phyloP scores from a whole-genome alignment of 78 protist genomes.

The Planoprotostelium fungivorum region DNA sequence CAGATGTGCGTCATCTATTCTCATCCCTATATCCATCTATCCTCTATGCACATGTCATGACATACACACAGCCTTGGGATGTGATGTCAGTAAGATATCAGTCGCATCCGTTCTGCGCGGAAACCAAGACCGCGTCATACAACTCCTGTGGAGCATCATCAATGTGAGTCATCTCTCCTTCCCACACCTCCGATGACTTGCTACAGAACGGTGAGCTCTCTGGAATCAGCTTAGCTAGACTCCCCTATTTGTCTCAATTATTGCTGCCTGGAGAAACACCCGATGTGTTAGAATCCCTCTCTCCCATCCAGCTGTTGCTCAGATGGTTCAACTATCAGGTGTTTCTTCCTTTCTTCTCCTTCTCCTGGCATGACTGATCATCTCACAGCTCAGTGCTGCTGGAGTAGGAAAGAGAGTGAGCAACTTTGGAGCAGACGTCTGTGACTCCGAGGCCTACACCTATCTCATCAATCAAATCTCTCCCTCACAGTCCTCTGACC shows the following conservation, averaged over 20 bases:
- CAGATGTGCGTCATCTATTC: not conserved
- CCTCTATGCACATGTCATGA: not conserved
- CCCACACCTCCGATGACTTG: not conserved
- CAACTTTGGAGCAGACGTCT: slow-evolving; percentile 84
- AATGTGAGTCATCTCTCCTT: not conserved
- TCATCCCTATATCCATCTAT: no score
- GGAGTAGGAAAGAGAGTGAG: slow-evolving; percentile 73
- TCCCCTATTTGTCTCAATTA: slow-evolving; percentile 90
- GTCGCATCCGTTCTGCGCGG: not conserved
- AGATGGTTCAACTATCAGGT: slow-evolving; percentile 94
- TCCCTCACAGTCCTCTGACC: slow-evolving; percentile 35
- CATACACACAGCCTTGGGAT: not conserved
- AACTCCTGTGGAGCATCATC: not conserved
- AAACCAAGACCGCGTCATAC: not conserved
- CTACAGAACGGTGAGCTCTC: slow-evolving; percentile 72
- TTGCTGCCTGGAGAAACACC: slow-evolving; percentile 87
- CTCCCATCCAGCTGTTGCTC: slow-evolving; percentile 85
- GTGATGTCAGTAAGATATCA: not conserved
- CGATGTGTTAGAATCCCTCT: slow-evolving; percentile 74
- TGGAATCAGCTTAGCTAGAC: slow-evolving; percentile 71
- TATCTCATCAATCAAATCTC: slow-evolving; percentile 84
- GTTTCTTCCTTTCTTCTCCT: no score
- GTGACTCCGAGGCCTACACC: slow-evolving; percentile 77
- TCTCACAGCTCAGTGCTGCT: slow-evolving; percentile 65
- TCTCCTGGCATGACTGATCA: not conserved